Percentiles rank a stretch among this genome's conserved stretches.
These are phyloP conservation scores for Sanghuangporus weigelae DNA, from an alignment of 1,284 basidiomycete species.

Conservation along the genomic window DNA sequence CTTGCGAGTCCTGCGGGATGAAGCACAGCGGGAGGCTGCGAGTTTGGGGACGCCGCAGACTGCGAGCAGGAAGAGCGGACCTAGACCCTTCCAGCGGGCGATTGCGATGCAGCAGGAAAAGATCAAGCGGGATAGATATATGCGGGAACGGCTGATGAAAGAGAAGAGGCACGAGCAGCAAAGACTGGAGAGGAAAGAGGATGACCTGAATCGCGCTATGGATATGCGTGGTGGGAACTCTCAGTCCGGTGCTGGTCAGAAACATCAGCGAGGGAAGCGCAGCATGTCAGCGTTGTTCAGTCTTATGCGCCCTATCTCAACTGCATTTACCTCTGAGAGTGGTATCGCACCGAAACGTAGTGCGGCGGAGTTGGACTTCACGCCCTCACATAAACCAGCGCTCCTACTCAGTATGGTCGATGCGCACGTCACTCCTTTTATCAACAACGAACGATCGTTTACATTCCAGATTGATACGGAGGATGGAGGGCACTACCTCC, in stretches of 20 bases:
- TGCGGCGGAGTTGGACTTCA: slow-evolving; percentile 68
- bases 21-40: slow-evolving; percentile 55
- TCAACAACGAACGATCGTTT: slow-evolving; percentile 75
- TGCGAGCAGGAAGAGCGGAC: slow-evolving; percentile 42
- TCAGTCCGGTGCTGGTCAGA: slow-evolving; percentile 31
- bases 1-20: slow-evolving; percentile 63
- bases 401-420: slow-evolving; percentile 69
- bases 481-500: slow-evolving; percentile 75
- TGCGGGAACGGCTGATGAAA: slow-evolving; percentile 61
- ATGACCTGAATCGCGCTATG: slow-evolving; percentile 69
- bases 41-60: slow-evolving; percentile 31
- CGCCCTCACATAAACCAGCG: slow-evolving; percentile 61
- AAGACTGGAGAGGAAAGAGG: slow-evolving; percentile 64
- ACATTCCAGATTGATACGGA: slow-evolving; percentile 79
- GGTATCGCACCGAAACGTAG: slow-evolving; percentile 48
- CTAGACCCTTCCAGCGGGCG: slow-evolving; percentile 64
- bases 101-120: slow-evolving; percentile 69
- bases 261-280: slow-evolving; percentile 77
- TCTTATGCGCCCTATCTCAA: slow-evolving; percentile 82
- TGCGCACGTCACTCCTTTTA: slow-evolving; percentile 59
- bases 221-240: slow-evolving; percentile 32
- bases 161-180: slow-evolving; percentile 71
- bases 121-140: slow-evolving; percentile 63
- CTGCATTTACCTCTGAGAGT: slow-evolving; percentile 66
- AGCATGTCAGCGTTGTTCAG: slow-evolving; percentile 79